Evolutionary conservation across 306 rosid species (phyloP), one percentile per base, ranked within the genome.

Genomic region (Medicago arabica): DNA sequence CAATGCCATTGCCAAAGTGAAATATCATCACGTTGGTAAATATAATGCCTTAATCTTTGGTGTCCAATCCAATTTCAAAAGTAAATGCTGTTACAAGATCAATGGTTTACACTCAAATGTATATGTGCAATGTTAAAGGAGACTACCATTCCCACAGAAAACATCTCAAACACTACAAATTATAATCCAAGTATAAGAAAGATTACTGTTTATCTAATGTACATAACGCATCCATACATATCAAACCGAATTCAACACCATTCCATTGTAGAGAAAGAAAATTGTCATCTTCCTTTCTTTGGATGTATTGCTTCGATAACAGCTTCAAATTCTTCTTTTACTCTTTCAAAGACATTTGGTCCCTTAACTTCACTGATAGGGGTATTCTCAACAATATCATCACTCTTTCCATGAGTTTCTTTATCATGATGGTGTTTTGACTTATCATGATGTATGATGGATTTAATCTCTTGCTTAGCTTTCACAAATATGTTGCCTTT

Each of bases 321-420:
- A 10, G 97, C 97, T 85, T 91, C 88, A 0, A 91, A 73, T 85
- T 91, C 97, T 80, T 91, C 97, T 75, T 87, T 89, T 47, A 87
- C 91, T 80, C 97, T 87, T 78, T 85, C 86, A 60, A 72, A 85
- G 34, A 85, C 79, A 79, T 68, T 86, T 4, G 92, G 97, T 17
- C 79, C 97, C 79, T 88, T 91, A 28, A 91, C 91, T 25, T 76
- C 84, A 69, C 70, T 18, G 7, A 79, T 15, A 51, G 91, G 90
- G 55, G 94, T 88, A 44, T 31, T 84, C 82, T 82, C 91, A 67
- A 85, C 86, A 18, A 91, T 85, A 71, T 86, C 86, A 75, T 91
- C 88, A 44, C 72, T 86, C 72, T 12, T 74, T 67, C 97, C 93
- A 70, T 88, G 93, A 73, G 93, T 89, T 83, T 92, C 91, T 67